Conservation (phyloP, 345 rosid species). For the Trapa bicornis region DNA sequence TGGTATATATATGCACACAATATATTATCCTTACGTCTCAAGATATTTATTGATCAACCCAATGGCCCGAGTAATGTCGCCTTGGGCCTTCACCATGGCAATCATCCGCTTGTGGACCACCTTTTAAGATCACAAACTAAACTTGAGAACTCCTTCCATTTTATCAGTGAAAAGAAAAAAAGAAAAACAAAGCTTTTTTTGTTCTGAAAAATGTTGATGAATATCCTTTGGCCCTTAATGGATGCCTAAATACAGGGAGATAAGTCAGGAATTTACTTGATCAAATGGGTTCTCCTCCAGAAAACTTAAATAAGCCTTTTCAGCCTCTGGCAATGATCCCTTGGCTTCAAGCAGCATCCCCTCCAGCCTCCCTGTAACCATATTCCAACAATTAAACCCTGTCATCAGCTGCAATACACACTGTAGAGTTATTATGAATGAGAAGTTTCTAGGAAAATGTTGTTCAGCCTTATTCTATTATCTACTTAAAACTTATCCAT, state of each 20-base stretch:
- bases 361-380: slow-evolving; percentile 64
- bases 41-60: slow-evolving; percentile 86
- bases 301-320: slow-evolving; percentile 70
- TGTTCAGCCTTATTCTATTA: too few species aligned
- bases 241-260: neutral
- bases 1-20: neutral
- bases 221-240: neutral
- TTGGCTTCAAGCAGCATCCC: slow-evolving; percentile 88
- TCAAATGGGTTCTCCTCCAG: slow-evolving; percentile 85
- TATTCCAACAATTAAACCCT: slow-evolving; percentile 1
- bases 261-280: slow-evolving; percentile 37
- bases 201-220: neutral
- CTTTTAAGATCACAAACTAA: slow-evolving; percentile 23
- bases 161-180: slow-evolving; percentile 4
- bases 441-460: too few species aligned
- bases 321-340: slow-evolving; percentile 91
- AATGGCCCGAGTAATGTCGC: slow-evolving; percentile 55
- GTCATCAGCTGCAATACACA: too few species aligned
- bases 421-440: too few species aligned
- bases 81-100: slow-evolving; percentile 87
- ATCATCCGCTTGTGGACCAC: slow-evolving; percentile 71
- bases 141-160: neutral
- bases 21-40: slow-evolving; percentile 45
- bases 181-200: neutral
- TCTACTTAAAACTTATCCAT: too few species aligned